These are phyloP conservation scores for Phaeosphaeria sp. DNA, from an alignment of 2,329 filamentous ascomycete genomes.

Conservation along the genomic window DNA sequence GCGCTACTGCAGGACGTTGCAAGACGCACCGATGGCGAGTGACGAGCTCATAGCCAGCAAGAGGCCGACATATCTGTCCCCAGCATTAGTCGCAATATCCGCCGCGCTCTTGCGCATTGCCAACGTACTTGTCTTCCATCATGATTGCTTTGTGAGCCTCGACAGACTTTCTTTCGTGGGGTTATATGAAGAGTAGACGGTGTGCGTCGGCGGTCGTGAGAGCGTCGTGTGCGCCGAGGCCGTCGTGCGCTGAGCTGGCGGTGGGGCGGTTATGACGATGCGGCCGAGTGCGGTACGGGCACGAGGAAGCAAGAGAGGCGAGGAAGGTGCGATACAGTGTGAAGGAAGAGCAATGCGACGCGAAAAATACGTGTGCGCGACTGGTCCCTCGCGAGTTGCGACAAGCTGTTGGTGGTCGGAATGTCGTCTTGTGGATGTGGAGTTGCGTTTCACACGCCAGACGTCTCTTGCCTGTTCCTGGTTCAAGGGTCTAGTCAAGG, in stretches of 20 bases:
- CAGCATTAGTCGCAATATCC: slow-evolving; percentile 26
- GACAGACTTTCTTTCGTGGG: slow-evolving; percentile 3
- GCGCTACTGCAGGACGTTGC: background rate
- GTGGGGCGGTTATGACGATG: slow-evolving; percentile 2
- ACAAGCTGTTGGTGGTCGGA: slow-evolving; percentile 2
- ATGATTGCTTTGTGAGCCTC: slow-evolving; percentile 28
- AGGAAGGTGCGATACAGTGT: background rate
- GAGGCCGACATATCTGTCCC: slow-evolving; percentile 49
- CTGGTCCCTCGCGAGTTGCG: background rate
- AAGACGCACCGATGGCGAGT: slow-evolving; percentile 45
- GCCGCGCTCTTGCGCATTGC: slow-evolving; percentile 5
- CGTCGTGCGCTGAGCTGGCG: slow-evolving; percentile 1
- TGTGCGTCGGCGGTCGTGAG: background rate
- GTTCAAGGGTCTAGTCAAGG: slow-evolving; percentile 1
- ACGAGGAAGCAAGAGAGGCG: slow-evolving; percentile 1
- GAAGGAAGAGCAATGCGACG: background rate
- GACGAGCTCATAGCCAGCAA: slow-evolving; percentile 50
- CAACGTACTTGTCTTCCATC: slow-evolving; percentile 51
- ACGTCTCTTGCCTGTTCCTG: slow-evolving; percentile 28
- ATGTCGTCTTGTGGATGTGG: slow-evolving; percentile 14
- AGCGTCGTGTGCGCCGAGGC: background rate
- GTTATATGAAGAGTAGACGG: background rate
- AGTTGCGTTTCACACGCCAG: slow-evolving; percentile 44
- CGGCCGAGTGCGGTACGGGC: background rate
- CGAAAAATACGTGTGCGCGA: background rate